Base-by-base conservation (phyloP, 257 asterid species). In the Ajuga chamaepitys region DNA sequence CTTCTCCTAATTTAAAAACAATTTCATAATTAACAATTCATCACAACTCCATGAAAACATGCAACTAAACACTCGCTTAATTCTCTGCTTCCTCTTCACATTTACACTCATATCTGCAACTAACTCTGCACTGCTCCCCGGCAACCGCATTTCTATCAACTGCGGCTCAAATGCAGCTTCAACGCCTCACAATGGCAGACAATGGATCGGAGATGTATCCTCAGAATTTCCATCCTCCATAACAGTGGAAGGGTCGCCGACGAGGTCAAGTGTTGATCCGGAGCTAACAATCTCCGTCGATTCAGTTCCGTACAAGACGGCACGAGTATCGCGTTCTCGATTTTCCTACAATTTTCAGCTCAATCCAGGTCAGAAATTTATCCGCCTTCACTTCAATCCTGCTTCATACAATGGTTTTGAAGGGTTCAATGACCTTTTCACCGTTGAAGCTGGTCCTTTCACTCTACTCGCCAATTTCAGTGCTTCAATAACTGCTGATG, bases 351-450 rank as follows among this genome's bases (percentile, higher is more conserved):
- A 52, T 1, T 83, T 83, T 37, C 82, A 21, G 1, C 72, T 78
- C 58, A 48, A 16, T 14, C 54, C 86, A 54, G 86, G 86, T 68
- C 84, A 79, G 70, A 80, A 83, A 42, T 63, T 70, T 18, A 64
- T 80, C 67, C 82, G 84, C 46, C 84, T 83, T 44, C 80, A 80
- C 74, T 83, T 80, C 70, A 66, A 73, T 55, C 82, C 84, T 7
- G 41, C 52, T 20, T 28, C 66, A 0, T 75, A 77, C 62, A 12
- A 48, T 14, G 71, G 72, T 21, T 69, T 79, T 14, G 14, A 74
- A 8, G 16, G 21, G 4, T 73, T 46, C 54, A 9, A 35, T 13
- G 80, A 78, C 24, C 52, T 70, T 14, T 78, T 83, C 74, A 67
- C 68, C 21, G 86, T 83, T 18, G 77, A 71, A 48, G 80, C 86